Conservation (phyloP, 257 asterid species). For the Schizonepeta tenuifolia region DNA sequence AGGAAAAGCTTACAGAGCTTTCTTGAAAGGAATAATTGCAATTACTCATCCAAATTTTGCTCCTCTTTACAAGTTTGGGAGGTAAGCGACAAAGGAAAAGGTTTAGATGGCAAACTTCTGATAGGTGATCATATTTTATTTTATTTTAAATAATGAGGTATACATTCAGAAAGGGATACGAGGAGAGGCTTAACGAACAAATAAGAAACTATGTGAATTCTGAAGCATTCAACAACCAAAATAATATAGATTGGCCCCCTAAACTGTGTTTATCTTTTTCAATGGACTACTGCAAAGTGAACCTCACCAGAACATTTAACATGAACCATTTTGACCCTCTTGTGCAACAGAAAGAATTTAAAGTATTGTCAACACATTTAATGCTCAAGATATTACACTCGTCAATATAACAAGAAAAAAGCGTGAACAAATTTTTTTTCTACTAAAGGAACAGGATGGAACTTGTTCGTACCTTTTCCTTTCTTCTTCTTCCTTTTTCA, state of each 20-base stretch:
- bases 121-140: not conserved
- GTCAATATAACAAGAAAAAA: constrained; percentile 5
- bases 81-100: not conserved
- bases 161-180: constrained; percentile 7
- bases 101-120: not conserved
- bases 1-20: constrained; percentile 22
- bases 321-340: not conserved
- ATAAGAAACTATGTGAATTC: constrained; percentile 2
- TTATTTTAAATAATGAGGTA: not conserved
- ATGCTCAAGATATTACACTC: constrained; percentile 1
- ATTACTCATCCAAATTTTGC: not conserved
- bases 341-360: constrained; percentile 6
- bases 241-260: constrained; percentile 7
- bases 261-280: not conserved
- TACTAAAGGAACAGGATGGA: constrained; percentile 3
- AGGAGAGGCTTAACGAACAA: not conserved
- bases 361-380: not conserved
- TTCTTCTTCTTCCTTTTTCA: constrained; percentile 75
- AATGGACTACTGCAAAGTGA: constrained; percentile 24
- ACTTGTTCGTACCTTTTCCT: constrained; percentile 55
- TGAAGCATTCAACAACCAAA: not conserved
- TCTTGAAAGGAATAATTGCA: not conserved
- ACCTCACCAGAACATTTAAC: constrained; percentile 11
- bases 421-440: not conserved
- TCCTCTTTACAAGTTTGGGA: not conserved